phyloP scores from a whole-genome alignment of 1,139 yeast genomes.

The Sugiyamaella pinicola region DNA sequence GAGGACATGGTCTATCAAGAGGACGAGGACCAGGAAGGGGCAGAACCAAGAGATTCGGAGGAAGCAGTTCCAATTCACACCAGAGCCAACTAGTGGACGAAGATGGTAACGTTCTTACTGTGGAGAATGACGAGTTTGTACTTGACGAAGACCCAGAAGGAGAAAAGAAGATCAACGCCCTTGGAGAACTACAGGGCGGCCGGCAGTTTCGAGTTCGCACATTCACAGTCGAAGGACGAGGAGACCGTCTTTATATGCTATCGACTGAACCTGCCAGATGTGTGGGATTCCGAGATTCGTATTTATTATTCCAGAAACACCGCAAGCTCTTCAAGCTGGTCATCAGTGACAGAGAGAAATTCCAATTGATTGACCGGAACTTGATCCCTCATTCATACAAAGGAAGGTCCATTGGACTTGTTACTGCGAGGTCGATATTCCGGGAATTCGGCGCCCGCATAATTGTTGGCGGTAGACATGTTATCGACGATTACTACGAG shows the following conservation, averaged over 20 bases:
- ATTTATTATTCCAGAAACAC: conserved; percentile 86
- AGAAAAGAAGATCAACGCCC: conserved; percentile 65
- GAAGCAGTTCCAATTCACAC: conserved; percentile 25
- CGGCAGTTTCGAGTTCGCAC: conserved; percentile 79
- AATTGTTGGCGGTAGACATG: conserved; percentile 75
- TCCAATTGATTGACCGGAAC: conserved; percentile 77
- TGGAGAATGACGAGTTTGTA: conserved; percentile 77
- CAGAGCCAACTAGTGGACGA: conserved; percentile 44
- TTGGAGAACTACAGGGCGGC: conserved; percentile 74
- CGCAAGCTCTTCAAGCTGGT: conserved; percentile 69
- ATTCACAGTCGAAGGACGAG: conserved; percentile 75
- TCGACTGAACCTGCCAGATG: conserved; percentile 96
- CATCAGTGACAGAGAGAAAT: conserved; percentile 75
- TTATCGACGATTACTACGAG: conserved; percentile 89
- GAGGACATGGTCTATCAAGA: conserved; percentile 33
- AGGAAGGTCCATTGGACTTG: conserved; percentile 85
- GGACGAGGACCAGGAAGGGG: conserved; percentile 31
- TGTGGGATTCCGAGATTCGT: conserved; percentile 93
- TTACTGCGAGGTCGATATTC: conserved; percentile 86
- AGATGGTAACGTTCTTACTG: conserved; percentile 52
- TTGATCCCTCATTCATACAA: conserved; percentile 88
- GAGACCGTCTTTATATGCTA: conserved; percentile 77
- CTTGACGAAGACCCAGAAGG: conserved; percentile 85
- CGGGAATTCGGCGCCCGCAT: conserved; percentile 91
- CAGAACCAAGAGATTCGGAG: conserved; percentile 28